phyloP scores from a whole-genome alignment of 495 filamentous ascomycete species.

The Bacidia gigantensis region DNA sequence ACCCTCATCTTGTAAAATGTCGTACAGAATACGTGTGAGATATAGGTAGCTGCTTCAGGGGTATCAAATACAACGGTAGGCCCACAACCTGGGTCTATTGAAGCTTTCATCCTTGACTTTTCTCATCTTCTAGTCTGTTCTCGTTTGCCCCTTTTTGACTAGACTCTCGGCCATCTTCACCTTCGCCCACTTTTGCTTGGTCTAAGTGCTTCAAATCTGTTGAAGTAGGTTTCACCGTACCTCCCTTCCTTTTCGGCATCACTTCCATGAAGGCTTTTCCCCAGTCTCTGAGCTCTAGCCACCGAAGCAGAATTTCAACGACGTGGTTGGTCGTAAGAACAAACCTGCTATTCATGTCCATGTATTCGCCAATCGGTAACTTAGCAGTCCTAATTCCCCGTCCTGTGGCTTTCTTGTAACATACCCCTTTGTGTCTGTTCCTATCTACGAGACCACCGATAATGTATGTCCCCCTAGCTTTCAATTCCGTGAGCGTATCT shows the following conservation, averaged over 20 bases:
- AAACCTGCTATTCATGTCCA: slow-evolving; percentile 71
- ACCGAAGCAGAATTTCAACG: slow-evolving; percentile 85
- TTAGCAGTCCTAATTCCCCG: slow-evolving; percentile 73
- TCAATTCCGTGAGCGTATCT: slow-evolving; percentile 62
- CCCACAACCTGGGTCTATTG: too few relatives aligned
- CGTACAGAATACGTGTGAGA: too few relatives aligned
- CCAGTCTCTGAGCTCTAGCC: slow-evolving; percentile 83
- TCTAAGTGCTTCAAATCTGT: too few relatives aligned
- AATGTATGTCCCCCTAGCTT: slow-evolving; percentile 78
- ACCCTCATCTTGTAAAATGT: too few relatives aligned
- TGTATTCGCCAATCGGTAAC: slow-evolving; percentile 81
- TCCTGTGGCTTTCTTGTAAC: slow-evolving; percentile 66
- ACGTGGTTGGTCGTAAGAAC: slow-evolving; percentile 92
- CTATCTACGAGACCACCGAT: slow-evolving; percentile 90
- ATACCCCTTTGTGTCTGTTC: slow-evolving; percentile 88
- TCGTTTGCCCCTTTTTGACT: too few relatives aligned
- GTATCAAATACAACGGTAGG: too few relatives aligned
- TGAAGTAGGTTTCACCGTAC: slow-evolving; percentile 44
- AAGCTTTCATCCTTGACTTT: too few relatives aligned
- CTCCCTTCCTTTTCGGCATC: slow-evolving; percentile 75
- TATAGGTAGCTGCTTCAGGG: too few relatives aligned
- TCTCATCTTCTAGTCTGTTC: too few relatives aligned
- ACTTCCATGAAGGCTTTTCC: slow-evolving; percentile 73
- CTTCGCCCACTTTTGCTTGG: too few relatives aligned
- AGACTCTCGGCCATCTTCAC: too few relatives aligned